These are phyloP conservation scores for Parsonsia alboflavescens DNA, from an alignment of 257 asterid genomes.

Conservation along the genomic window DNA sequence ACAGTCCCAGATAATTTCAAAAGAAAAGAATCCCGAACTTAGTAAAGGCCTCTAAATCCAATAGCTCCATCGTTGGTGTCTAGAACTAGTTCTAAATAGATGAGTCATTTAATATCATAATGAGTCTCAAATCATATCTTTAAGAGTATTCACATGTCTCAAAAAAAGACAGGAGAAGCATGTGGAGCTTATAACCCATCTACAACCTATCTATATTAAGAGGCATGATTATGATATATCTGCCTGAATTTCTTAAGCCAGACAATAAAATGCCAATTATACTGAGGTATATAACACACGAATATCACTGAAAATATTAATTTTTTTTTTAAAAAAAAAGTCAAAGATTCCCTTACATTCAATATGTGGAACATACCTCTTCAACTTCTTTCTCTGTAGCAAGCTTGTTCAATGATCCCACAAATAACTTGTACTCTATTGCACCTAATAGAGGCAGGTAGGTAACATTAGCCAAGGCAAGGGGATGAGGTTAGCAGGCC, in stretches of 20 bases:
- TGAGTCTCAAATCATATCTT: not conserved
- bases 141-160: not conserved
- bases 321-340: not conserved
- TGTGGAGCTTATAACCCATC: not conserved
- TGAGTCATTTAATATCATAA: not conserved
- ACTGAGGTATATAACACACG: not conserved
- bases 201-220: not conserved
- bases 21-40: not conserved
- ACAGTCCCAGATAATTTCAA: not conserved
- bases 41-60: not conserved
- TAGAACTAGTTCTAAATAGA: not conserved
- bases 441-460: slow-evolving; percentile 47
- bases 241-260: not conserved
- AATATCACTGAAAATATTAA: not conserved
- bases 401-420: slow-evolving; percentile 81
- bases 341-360: not conserved
- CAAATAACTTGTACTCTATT: slow-evolving; percentile 83
- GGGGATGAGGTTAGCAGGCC: not conserved
- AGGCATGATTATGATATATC: not conserved
- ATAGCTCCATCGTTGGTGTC: not conserved
- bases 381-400: slow-evolving; percentile 92
- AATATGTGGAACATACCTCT: slow-evolving; percentile 51
- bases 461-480: slow-evolving; percentile 12
- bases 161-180: not conserved
- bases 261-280: not conserved